Evolutionary conservation across 257 asterid species (phyloP).

Genomic region (Solanum sitiens): DNA sequence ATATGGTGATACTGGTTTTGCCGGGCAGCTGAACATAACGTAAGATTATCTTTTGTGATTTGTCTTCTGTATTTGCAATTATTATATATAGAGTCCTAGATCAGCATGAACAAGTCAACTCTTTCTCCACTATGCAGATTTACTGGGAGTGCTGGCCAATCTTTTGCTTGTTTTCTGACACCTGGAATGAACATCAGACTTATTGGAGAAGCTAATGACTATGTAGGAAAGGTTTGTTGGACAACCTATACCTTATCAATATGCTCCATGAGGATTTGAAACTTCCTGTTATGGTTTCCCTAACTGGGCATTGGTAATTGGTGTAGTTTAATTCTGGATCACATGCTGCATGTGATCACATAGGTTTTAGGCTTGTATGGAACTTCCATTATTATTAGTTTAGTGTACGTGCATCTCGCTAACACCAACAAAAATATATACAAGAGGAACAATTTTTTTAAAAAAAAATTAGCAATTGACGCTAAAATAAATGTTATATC

Average conservation of each 20-base stretch:
- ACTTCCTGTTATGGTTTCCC: not conserved
- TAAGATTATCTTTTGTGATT: slow-evolving; percentile 8
- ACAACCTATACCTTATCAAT: not conserved
- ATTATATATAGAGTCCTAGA: not conserved
- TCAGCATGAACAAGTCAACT: not conserved
- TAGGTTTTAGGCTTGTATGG: not conserved
- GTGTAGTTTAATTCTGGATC: not conserved
- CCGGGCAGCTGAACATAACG: slow-evolving; percentile 90
- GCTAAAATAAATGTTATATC: not conserved
- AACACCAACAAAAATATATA: not conserved
- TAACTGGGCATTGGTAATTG: not conserved
- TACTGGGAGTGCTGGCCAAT: slow-evolving; percentile 96
- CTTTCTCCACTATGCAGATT: slow-evolving; percentile 43
- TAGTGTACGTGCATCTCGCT: not conserved
- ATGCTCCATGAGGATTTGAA: not conserved
- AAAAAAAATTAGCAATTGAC: not conserved
- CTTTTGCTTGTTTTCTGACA: slow-evolving; percentile 86
- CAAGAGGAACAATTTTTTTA: not conserved
- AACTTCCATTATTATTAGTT: not conserved
- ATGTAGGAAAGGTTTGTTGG: slow-evolving; percentile 76
- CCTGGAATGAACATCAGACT: slow-evolving; percentile 98
- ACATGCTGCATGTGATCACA: not conserved
- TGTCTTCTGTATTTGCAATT: not conserved
- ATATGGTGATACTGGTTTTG: slow-evolving; percentile 97
- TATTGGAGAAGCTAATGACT: slow-evolving; percentile 93